These are phyloP conservation scores for Lactifluus hygrophoroides DNA, from an alignment of 768 basidiomycete species.

Conservation along the genomic window DNA sequence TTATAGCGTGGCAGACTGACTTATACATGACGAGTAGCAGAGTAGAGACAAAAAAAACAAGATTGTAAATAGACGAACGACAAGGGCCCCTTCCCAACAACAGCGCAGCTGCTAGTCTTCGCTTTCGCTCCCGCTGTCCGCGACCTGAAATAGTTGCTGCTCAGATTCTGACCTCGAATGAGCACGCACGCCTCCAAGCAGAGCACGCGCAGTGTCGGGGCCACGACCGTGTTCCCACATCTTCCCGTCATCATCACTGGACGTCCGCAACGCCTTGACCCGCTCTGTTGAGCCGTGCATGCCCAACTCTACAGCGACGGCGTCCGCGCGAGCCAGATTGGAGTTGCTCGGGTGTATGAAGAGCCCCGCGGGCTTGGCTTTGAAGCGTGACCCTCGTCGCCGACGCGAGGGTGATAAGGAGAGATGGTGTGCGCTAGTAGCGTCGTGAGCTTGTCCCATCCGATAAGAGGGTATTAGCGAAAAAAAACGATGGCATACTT, in stretches of 20 bases:
- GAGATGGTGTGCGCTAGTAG: background rate
- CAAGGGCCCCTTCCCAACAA: too few species aligned
- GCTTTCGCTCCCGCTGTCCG: conserved; percentile 16
- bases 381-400: conserved; percentile 34
- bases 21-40: conserved; percentile 4
- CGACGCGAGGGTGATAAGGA: background rate
- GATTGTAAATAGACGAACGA: background rate
- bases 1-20: conserved; percentile 2
- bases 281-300: conserved; percentile 41
- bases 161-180: conserved; percentile 10
- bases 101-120: background rate
- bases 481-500: too few species aligned
- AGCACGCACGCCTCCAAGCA: conserved; percentile 27
- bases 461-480: too few species aligned
- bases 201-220: conserved; percentile 39
- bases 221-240: conserved; percentile 48
- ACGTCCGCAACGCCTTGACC: conserved; percentile 32
- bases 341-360: conserved; percentile 57
- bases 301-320: conserved; percentile 47
- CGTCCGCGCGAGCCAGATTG: conserved; percentile 60
- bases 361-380: conserved; percentile 37
- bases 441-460: background rate
- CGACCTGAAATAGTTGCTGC: conserved; percentile 13
- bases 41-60: background rate
- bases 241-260: conserved; percentile 26